Percentiles rank a stretch among this genome's conserved stretches.
Evolutionary conservation across 1,284 basidiomycete genomes (phyloP).

Genomic region (Ceratobasidium sp.): DNA sequence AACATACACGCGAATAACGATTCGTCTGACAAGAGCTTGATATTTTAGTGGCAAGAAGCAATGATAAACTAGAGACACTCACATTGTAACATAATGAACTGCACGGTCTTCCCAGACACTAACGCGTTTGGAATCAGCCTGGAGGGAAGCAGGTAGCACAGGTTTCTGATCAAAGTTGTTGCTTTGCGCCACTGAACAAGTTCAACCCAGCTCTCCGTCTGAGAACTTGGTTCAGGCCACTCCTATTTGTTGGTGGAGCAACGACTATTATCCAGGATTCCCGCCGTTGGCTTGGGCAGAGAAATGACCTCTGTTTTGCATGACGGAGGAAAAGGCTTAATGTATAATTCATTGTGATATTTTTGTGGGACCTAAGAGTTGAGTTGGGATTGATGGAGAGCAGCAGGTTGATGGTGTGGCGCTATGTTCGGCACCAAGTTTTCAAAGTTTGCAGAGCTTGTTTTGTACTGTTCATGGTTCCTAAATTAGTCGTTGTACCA

Average conservation of each 20-base stretch:
- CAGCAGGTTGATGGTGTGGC: background rate
- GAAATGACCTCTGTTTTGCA: no score
- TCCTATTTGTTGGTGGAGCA: background rate
- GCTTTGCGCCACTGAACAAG: background rate
- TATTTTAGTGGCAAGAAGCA: background rate
- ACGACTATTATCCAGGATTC: background rate
- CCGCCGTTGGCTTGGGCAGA: background rate
- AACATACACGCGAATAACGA: background rate
- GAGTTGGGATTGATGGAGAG: no score
- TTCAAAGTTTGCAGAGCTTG: background rate
- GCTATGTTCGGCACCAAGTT: background rate
- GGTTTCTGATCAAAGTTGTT: background rate
- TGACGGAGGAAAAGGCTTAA: no score
- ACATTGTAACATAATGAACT: slow-evolving; percentile 31
- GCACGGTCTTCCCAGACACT: background rate
- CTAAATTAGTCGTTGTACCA: background rate
- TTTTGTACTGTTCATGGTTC: background rate
- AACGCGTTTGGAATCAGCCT: background rate
- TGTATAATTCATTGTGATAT: no score
- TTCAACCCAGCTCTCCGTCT: background rate
- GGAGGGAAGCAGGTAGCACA: background rate
- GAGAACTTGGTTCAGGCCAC: background rate
- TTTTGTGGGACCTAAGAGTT: no score
- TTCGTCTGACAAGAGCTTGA: background rate
- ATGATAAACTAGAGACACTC: background rate